phyloP scores from a whole-genome alignment of 108 stramenopile genomes.

The Cyclotella baltica region DNA sequence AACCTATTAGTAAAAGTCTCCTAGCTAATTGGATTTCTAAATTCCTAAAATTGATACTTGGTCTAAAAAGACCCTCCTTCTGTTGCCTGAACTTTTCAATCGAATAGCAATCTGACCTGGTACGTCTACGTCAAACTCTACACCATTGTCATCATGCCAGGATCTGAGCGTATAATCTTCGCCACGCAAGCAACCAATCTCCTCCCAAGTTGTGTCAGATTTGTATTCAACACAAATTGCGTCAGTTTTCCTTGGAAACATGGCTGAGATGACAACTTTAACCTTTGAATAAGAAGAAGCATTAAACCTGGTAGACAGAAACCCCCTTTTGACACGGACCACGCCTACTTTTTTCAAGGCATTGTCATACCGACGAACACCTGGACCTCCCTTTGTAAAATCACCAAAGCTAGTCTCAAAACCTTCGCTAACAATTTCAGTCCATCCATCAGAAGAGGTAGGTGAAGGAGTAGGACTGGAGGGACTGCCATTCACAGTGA shows the following conservation, averaged over 20 bases:
- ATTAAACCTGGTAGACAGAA: background rate
- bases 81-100: background rate
- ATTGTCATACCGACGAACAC: too few species aligned
- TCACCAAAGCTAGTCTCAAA: slow-evolving; percentile 7
- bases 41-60: background rate
- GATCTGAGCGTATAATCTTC: background rate
- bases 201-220: background rate
- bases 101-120: background rate
- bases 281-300: background rate
- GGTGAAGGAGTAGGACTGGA: background rate
- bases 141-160: slow-evolving; percentile 5
- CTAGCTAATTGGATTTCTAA: too few species aligned
- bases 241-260: background rate
- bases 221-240: slow-evolving; percentile 1
- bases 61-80: background rate
- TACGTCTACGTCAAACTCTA: background rate
- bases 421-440: background rate
- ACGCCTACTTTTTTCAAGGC: background rate
- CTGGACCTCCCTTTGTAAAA: background rate
- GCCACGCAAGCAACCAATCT: slow-evolving; percentile 5
- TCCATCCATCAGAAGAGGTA: background rate
- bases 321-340: slow-evolving; percentile 8
- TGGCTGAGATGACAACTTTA: background rate
- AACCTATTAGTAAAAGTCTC: too few species aligned
- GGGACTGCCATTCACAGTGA: slow-evolving; percentile 1